Percentiles rank a stretch among this genome's conserved stretches.
phyloP scores from a whole-genome alignment of 768 basidiomycete species.

The Termitomyces heimii region DNA sequence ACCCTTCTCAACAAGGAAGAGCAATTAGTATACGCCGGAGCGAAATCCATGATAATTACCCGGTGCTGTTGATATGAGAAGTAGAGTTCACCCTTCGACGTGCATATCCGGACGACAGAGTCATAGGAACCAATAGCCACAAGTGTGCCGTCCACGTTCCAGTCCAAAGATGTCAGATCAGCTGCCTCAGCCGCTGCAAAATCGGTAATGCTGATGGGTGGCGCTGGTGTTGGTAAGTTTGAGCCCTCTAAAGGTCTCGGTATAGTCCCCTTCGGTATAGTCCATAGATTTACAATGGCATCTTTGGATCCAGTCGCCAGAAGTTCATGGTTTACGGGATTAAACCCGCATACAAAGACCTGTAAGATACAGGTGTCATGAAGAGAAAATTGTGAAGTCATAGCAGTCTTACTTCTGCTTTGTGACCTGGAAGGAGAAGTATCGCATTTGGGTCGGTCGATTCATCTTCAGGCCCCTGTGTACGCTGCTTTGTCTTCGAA shows the following conservation, averaged over 20 bases:
- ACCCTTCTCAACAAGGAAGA: conserved; percentile 47
- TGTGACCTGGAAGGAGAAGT: conserved; percentile 51
- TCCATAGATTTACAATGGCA: conserved; percentile 69
- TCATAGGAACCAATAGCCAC: conserved; percentile 80
- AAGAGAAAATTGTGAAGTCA: background rate
- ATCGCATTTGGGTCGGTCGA: conserved; percentile 35
- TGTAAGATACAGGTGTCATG: conserved; percentile 18
- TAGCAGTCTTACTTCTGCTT: conserved; percentile 41
- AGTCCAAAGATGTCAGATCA: conserved; percentile 74
- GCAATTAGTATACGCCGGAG: conserved; percentile 15
- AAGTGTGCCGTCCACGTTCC: conserved; percentile 68
- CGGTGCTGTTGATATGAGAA: conserved; percentile 59
- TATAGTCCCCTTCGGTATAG: conserved; percentile 51
- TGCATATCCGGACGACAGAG: conserved; percentile 61
- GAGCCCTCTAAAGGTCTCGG: conserved; percentile 31
- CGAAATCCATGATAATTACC: conserved; percentile 33
- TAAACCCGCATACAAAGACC: conserved; percentile 83
- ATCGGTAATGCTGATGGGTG: conserved; percentile 41
- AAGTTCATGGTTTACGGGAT: conserved; percentile 52
- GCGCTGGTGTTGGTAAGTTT: conserved; percentile 20
- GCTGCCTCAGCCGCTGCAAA: conserved; percentile 39
- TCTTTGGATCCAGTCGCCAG: conserved; percentile 80
- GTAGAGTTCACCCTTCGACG: conserved; percentile 53
- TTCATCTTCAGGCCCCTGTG: conserved; percentile 37
- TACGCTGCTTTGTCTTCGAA: conserved; percentile 27